Evolutionary conservation across 1,139 yeast species (phyloP).

Genomic region (Kodamaea ohmeri): DNA sequence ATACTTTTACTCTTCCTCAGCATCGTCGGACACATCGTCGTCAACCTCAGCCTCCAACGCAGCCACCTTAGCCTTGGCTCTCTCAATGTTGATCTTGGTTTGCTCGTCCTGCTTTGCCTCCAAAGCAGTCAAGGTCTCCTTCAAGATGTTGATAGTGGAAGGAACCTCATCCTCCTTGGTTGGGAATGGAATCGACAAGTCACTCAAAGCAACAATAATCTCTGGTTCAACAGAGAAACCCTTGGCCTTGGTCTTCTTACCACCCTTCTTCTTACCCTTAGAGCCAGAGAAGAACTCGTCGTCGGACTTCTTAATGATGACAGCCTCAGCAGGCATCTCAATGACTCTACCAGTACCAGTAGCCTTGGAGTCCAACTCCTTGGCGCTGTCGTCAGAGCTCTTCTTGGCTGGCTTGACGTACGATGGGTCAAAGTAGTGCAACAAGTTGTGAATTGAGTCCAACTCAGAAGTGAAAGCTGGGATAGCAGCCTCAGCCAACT

Average conservation of each 20-base stretch:
- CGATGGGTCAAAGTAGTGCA: conserved; percentile 74
- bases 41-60: conserved; percentile 50
- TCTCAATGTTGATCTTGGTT: conserved; percentile 70
- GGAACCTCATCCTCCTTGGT: conserved; percentile 71
- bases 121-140: conserved; percentile 70
- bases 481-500: conserved; percentile 63
- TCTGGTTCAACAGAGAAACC: conserved; percentile 75
- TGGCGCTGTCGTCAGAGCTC: conserved; percentile 29
- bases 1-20: conserved; percentile 21
- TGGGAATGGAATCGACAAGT: conserved; percentile 80
- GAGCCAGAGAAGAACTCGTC: conserved; percentile 52
- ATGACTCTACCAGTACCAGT: conserved; percentile 41
- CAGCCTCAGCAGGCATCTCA: conserved; percentile 63
- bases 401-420: conserved; percentile 59
- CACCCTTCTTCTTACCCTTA: conserved; percentile 39
- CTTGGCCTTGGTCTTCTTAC: conserved; percentile 43
- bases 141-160: conserved; percentile 62
- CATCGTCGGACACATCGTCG: conserved; percentile 27
- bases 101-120: conserved; percentile 76
- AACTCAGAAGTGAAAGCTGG: conserved; percentile 86
- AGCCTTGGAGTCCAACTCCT: conserved; percentile 16
- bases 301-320: conserved; percentile 63
- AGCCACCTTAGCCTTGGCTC: conserved; percentile 74
- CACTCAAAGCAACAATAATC: conserved; percentile 72
- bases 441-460: conserved; percentile 66